phyloP scores from a whole-genome alignment of 148 eudicot genomes.

The Talinum fruticosum region DNA sequence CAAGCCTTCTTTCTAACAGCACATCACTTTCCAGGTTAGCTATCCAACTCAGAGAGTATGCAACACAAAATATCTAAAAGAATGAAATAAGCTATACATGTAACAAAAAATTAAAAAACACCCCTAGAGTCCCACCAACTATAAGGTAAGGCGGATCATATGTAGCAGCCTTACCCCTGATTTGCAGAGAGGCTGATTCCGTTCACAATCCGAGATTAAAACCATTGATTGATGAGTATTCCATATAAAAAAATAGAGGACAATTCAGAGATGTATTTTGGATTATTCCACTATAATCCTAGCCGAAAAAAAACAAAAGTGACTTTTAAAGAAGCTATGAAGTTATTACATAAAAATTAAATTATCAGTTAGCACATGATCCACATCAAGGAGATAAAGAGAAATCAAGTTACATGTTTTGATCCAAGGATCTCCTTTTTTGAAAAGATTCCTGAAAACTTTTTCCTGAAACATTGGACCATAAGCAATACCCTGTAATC shows the following conservation, averaged over 20 bases:
- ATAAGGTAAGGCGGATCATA: background rate
- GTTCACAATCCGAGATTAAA: background rate
- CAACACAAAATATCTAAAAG: background rate
- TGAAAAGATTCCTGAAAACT: conserved; percentile 57
- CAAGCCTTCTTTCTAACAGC: conserved; percentile 67
- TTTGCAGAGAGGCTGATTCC: background rate
- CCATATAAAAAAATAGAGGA: background rate
- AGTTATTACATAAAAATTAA: background rate
- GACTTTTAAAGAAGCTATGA: background rate
- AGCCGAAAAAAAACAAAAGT: background rate
- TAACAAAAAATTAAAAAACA: background rate
- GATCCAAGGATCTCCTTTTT: conserved; percentile 84
- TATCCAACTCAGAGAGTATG: conserved; percentile 31
- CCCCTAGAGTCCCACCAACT: background rate
- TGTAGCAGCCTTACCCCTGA: background rate
- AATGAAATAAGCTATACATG: background rate
- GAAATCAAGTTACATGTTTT: conserved; percentile 57
- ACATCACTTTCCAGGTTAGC: conserved; percentile 34
- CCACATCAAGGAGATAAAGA: conserved; percentile 13
- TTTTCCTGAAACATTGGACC: conserved; percentile 66
- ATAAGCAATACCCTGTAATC: conserved; percentile 70
- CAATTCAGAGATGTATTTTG: background rate
- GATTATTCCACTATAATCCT: background rate
- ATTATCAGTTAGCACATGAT: background rate
- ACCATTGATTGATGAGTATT: background rate